phyloP scores from a whole-genome alignment of 139 green algal genomes.

The Limnomonas spitsbergensis region DNA sequence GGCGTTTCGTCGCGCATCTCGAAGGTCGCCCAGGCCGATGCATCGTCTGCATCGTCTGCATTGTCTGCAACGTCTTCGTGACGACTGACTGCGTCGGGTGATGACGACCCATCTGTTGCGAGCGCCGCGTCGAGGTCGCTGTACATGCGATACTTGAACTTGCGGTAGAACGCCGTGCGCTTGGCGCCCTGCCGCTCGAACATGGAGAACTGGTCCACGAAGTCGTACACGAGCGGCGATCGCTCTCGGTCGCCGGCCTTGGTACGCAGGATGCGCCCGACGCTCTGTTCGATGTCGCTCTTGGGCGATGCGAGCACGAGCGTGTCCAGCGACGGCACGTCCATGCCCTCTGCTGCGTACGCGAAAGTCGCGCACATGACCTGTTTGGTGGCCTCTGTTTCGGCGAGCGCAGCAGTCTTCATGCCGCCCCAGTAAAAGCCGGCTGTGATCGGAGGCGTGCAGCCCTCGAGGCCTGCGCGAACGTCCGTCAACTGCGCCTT shows the following conservation, averaged over 20 bases:
- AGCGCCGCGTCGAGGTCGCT: too few relatives aligned
- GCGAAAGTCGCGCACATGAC: slow-evolving; percentile 25
- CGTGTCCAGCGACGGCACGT: slow-evolving; percentile 24
- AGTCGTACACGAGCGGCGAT: slow-evolving; percentile 13
- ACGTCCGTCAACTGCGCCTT: slow-evolving; percentile 6
- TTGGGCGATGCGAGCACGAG: slow-evolving; percentile 26
- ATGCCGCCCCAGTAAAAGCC: slow-evolving; percentile 27
- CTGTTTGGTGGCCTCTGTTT: neutral
- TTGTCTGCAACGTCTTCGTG: too few relatives aligned
- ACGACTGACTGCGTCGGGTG: too few relatives aligned
- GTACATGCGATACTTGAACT: neutral
- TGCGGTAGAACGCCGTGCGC: slow-evolving; percentile 14
- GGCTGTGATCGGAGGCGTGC: neutral
- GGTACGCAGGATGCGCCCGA: slow-evolving; percentile 23
- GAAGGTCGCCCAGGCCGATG: too few relatives aligned
- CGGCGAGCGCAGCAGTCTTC: slow-evolving; percentile 9
- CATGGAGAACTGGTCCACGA: slow-evolving; percentile 22
- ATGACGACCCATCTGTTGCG: too few relatives aligned
- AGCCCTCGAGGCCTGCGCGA: neutral
- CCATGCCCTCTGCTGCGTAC: slow-evolving; percentile 25
- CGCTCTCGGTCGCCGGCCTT: neutral
- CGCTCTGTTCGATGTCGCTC: slow-evolving; percentile 28
- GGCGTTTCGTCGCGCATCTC: too few relatives aligned
- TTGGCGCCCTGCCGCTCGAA: slow-evolving; percentile 19
- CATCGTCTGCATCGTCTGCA: too few relatives aligned